These are phyloP conservation scores for Suhomyces bolitotheri DNA, from an alignment of 1,139 yeast species.

Conservation along the genomic window DNA sequence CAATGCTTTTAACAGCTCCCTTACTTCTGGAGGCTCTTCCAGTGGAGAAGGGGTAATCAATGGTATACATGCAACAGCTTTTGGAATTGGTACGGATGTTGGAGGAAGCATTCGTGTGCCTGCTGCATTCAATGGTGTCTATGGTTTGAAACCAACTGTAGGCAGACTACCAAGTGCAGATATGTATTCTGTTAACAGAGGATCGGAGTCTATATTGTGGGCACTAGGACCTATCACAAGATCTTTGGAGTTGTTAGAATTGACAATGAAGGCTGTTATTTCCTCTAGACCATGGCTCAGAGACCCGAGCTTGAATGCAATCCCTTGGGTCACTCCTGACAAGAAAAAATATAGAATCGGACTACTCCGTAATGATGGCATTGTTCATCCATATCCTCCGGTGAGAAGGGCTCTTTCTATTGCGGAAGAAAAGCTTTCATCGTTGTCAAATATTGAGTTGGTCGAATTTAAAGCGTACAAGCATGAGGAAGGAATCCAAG, in stretches of 20 bases:
- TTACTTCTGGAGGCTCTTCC: constrained; percentile 29
- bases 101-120: constrained; percentile 66
- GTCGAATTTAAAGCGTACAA: constrained; percentile 20
- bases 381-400: constrained; percentile 25
- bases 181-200: constrained; percentile 17
- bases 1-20: constrained; percentile 24
- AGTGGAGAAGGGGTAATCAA: constrained; percentile 32
- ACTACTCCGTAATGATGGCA: constrained; percentile 18
- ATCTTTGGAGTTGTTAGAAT: constrained; percentile 26
- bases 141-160: constrained; percentile 53
- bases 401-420: constrained; percentile 23
- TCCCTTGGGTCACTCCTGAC: constrained; percentile 19
- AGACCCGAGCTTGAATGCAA: constrained; percentile 20
- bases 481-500: constrained; percentile 17
- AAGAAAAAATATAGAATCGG: constrained; percentile 19
- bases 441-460: constrained; percentile 18
- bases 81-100: constrained; percentile 58
- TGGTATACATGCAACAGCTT: constrained; percentile 25
- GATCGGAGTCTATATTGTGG: constrained; percentile 18
- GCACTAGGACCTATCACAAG: constrained; percentile 49
- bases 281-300: constrained; percentile 26
- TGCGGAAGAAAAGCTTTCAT: constrained; percentile 17
- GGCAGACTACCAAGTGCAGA: constrained; percentile 25
- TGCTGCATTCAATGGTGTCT: constrained; percentile 53
- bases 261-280: constrained; percentile 28